phyloP scores from a whole-genome alignment of 1,284 basidiomycete genomes.

The Wolfiporia cocos region DNA sequence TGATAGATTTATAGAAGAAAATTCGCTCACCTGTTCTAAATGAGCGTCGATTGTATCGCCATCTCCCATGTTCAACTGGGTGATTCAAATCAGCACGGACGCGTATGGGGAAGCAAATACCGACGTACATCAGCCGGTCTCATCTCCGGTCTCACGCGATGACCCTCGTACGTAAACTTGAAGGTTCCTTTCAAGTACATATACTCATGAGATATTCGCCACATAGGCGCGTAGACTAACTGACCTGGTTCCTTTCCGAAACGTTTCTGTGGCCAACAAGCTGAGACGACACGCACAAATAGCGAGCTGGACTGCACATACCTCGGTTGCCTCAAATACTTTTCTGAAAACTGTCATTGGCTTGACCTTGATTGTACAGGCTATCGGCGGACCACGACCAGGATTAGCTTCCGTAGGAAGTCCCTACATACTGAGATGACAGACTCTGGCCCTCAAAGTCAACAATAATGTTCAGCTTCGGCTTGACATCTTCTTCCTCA shows the following conservation, averaged over 20 bases:
- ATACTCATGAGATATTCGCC: neutral
- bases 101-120: neutral
- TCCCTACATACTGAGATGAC: slow-evolving; percentile 11
- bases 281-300: neutral
- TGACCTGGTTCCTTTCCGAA: slow-evolving; percentile 53
- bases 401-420: neutral
- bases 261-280: slow-evolving; percentile 47
- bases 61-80: slow-evolving; percentile 48
- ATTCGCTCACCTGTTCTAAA: slow-evolving; percentile 40
- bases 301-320: slow-evolving; percentile 21
- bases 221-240: slow-evolving; percentile 11
- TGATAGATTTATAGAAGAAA: neutral
- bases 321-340: slow-evolving; percentile 61
- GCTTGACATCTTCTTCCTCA: slow-evolving; percentile 59
- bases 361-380: slow-evolving; percentile 55
- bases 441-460: slow-evolving; percentile 41
- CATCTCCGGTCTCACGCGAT: slow-evolving; percentile 38
- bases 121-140: slow-evolving; percentile 45
- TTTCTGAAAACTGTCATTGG: slow-evolving; percentile 55
- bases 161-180: slow-evolving; percentile 49
- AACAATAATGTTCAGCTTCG: slow-evolving; percentile 56
- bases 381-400: slow-evolving; percentile 7
- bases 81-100: neutral
- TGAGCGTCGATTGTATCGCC: slow-evolving; percentile 52
- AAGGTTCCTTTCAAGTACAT: slow-evolving; percentile 49